Conservation (phyloP, 371 early-diverging fungal genomes). For the Entomophthora muscae region DNA sequence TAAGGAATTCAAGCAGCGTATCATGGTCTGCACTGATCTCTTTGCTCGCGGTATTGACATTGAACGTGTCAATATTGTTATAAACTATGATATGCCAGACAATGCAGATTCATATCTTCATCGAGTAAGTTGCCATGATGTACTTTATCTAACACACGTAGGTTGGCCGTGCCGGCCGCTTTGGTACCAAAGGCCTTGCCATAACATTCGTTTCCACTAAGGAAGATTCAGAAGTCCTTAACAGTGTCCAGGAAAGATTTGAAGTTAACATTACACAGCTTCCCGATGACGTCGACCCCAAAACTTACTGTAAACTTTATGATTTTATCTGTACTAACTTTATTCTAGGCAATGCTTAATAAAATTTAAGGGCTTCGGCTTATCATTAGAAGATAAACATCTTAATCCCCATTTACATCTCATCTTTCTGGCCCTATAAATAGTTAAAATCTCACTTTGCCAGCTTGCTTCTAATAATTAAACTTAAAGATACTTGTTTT, state of each 20-base stretch:
- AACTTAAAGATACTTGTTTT: too few species aligned
- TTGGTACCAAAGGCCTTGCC: conserved; percentile 97
- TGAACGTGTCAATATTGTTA: conserved; percentile 96
- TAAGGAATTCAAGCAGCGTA: conserved; percentile 84
- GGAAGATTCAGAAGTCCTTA: conserved; percentile 63
- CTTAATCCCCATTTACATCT: too few species aligned
- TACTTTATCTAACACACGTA: conserved; percentile 7
- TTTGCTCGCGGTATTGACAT: conserved; percentile 99
- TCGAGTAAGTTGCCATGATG: conserved; percentile 30
- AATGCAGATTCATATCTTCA: conserved; percentile 91
- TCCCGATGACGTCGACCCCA: conserved; percentile 74
- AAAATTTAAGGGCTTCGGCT: not conserved
- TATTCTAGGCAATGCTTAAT: not conserved
- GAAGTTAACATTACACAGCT: conserved; percentile 85
- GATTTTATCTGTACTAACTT: not conserved
- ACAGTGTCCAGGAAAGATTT: conserved; percentile 87
- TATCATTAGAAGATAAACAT: too few species aligned
- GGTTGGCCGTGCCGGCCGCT: conserved; percentile 99
- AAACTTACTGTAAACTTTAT: conserved; percentile 35
- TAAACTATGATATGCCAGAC: conserved; percentile 98
- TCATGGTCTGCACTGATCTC: conserved; percentile 97
- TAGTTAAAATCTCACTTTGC: too few species aligned
- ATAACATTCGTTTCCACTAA: conserved; percentile 90
- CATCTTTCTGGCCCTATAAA: too few species aligned
- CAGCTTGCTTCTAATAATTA: too few species aligned